Percentiles rank a stretch among this genome's conserved stretches.
Conservation (phyloP, 1,284 basidiomycete genomes). For the Ceratobasidium sp. region DNA sequence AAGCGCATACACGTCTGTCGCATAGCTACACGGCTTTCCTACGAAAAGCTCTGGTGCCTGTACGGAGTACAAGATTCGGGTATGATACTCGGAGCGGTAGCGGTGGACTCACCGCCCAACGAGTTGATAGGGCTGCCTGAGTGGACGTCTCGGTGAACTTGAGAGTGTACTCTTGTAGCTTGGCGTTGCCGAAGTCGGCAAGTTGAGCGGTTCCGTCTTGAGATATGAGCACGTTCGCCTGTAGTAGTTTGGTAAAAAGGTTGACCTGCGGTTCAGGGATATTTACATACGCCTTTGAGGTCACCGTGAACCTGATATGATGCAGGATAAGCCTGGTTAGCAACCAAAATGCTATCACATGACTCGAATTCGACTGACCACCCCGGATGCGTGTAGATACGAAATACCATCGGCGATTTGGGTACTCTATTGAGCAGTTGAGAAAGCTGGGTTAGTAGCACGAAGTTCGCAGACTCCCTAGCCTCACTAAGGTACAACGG, state of each 20-base stretch:
- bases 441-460: not conserved
- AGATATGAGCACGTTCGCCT: not conserved
- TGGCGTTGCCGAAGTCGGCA: not conserved
- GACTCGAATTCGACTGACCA: not conserved
- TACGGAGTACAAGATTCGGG: not conserved
- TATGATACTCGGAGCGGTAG: too few relatives aligned
- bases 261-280: too few relatives aligned
- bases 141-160: not conserved
- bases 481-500: constrained; percentile 2
- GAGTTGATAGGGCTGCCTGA: not conserved
- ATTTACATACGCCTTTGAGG: not conserved
- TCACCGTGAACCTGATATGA: not conserved
- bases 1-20: constrained; percentile 3
- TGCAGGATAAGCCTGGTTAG: too few relatives aligned
- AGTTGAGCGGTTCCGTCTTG: not conserved
- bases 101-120: not conserved
- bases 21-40: not conserved
- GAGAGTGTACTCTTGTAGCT: not conserved
- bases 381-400: not conserved
- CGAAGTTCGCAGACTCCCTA: too few relatives aligned
- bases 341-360: too few relatives aligned
- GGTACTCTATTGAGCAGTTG: not conserved
- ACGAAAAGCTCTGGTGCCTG: not conserved
- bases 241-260: not conserved
- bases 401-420: not conserved